Evolutionary conservation across 108 stramenopile genomes (phyloP), one percentile per base, ranked within the genome.

Genomic region (Stephanodiscus minutulus): DNA sequence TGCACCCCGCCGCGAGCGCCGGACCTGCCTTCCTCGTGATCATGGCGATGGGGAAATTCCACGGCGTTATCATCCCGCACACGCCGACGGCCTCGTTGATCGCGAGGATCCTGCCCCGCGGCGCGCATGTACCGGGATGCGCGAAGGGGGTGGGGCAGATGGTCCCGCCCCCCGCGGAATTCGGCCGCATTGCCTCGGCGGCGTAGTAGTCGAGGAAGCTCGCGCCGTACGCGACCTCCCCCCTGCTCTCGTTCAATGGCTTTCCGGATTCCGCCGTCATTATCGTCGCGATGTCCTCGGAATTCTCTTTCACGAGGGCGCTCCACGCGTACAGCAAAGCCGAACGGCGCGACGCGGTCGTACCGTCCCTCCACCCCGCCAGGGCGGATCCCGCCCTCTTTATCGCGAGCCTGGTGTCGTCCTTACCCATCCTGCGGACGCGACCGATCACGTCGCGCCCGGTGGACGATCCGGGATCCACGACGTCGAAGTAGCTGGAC

Each of bases 31-130:
- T 98, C n/a, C 95, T 85, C 11, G 98, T 95, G 28, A 98, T 88
- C 98, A 99, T 98, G 17, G 97, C 97, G 28, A 83, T 48, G 0
- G 99, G 99, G 74, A 98, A 99, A 80, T 99, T 99, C 97, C 97
- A 98, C 15, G 98, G 98, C 25, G 95, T 91, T n/a, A 97, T 87
- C 10, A 94, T 57, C 25, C 54, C 61, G 65, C 63, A 66, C 17
- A 97, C 91, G 36, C 98, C 98, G 2, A 98, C 91, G 10, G 96
- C 92, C 77, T 98, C 86, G 5, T 93, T 84, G 9, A 84, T 64
- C 9, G 90, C 90, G 83, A 96, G 71, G 35, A 91, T 44, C 57
- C 80, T 81, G 29, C 94, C 88, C 17, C 83, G 66, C 2, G 92
- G 92, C 46, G 64, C 52, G 24, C 61, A 50, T 15, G 48, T 58